Percentiles rank a stretch among this genome's conserved stretches.
Evolutionary conservation across 495 filamentous ascomycete genomes (phyloP).

Genomic region (Achaetomiella virescens): DNA sequence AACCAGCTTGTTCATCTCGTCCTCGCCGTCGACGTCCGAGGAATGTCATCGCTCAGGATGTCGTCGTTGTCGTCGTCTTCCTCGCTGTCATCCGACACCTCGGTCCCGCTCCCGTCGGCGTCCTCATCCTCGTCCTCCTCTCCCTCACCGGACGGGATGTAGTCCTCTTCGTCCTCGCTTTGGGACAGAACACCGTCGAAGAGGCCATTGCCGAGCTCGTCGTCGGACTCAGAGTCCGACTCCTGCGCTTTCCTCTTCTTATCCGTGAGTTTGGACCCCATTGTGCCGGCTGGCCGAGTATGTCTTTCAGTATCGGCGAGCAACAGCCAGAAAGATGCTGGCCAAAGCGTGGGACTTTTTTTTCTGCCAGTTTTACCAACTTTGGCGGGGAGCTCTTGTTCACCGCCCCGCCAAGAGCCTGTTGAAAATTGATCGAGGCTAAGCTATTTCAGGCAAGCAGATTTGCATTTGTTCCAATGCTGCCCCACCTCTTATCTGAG

Average conservation of each 20-base stretch:
- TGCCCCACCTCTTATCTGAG: neutral
- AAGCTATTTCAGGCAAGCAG: neutral
- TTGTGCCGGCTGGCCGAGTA: slow-evolving; percentile 22
- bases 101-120: slow-evolving; percentile 21
- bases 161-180: slow-evolving; percentile 28
- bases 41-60: slow-evolving; percentile 52
- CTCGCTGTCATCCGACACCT: slow-evolving; percentile 13
- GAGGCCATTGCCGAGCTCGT: slow-evolving; percentile 27
- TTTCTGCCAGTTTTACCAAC: slow-evolving; percentile 26
- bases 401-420: slow-evolving; percentile 16
- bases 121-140: slow-evolving; percentile 17
- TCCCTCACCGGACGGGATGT: slow-evolving; percentile 14
- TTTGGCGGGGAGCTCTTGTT: slow-evolving; percentile 18
- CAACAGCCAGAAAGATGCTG: slow-evolving; percentile 16
- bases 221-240: slow-evolving; percentile 28
- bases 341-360: slow-evolving; percentile 20
- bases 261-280: slow-evolving; percentile 33
- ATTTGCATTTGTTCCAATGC: neutral
- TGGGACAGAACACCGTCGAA: slow-evolving; percentile 32
- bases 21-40: slow-evolving; percentile 45
- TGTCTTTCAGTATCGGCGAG: slow-evolving; percentile 12
- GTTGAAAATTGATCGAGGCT: neutral
- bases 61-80: slow-evolving; percentile 36
- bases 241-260: slow-evolving; percentile 42
- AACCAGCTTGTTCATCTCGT: slow-evolving; percentile 29